Percentiles rank a stretch among this genome's conserved stretches.
Conservation (phyloP, 441 rosid genomes). For the Iberis amara region DNA sequence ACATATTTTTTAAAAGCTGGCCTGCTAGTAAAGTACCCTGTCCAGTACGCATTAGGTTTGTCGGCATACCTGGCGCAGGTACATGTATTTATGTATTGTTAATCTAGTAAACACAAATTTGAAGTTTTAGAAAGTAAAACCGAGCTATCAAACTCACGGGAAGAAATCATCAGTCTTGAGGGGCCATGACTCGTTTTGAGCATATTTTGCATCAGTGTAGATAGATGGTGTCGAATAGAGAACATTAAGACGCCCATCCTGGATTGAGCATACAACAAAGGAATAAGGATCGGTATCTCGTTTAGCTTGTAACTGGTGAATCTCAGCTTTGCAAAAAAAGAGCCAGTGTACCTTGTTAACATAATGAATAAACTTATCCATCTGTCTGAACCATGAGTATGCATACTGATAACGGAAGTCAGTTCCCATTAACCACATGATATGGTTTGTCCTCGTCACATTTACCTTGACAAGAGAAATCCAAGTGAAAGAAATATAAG, state of each 20-base stretch:
- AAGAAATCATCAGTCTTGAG: conserved; percentile 67
- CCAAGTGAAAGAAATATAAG: conserved; percentile 3
- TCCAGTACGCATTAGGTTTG: conserved; percentile 66
- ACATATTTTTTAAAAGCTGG: conserved; percentile 65
- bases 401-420: conserved; percentile 78
- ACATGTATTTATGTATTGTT: not conserved
- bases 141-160: conserved; percentile 47
- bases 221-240: conserved; percentile 68
- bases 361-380: conserved; percentile 75
- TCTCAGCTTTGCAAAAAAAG: not conserved
- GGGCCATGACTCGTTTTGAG: conserved; percentile 59
- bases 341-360: conserved; percentile 49
- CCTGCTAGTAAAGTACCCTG: conserved; percentile 77
- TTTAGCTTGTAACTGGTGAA: conserved; percentile 21
- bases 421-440: conserved; percentile 74
- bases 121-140: conserved; percentile 8
- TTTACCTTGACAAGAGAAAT: conserved; percentile 43
- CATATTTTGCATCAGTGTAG: conserved; percentile 65
- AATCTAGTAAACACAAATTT: not conserved
- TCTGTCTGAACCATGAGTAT: conserved; percentile 70
- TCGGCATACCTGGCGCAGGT: conserved; percentile 58
- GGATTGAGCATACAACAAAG: conserved; percentile 18
- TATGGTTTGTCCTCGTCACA: conserved; percentile 68
- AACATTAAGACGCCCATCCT: conserved; percentile 69
- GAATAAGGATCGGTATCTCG: conserved; percentile 16